Evolutionary conservation across 2,329 filamentous ascomycete genomes (phyloP).

Genomic region (Pseudogymnoascus sp.): DNA sequence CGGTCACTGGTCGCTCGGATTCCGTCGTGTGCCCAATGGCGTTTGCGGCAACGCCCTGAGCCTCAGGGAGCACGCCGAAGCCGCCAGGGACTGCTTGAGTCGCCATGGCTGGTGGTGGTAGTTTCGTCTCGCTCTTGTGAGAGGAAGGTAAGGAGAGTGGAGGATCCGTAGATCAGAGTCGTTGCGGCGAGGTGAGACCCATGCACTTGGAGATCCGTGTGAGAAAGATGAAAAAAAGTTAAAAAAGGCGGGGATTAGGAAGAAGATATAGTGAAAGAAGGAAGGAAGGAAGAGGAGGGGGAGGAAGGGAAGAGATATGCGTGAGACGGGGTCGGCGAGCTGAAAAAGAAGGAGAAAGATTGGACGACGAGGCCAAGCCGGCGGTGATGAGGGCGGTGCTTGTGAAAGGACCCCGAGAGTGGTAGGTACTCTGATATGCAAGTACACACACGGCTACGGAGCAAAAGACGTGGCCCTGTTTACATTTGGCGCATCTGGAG

Average conservation of each 20-base stretch:
- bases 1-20: neutral
- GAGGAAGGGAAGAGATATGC: neutral
- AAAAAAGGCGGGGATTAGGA: neutral
- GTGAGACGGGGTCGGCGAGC: conserved; percentile 6
- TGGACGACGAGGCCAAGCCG: conserved; percentile 2
- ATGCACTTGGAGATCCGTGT: neutral
- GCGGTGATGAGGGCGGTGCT: neutral
- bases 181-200: neutral
- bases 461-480: neutral
- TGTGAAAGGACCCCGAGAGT: neutral
- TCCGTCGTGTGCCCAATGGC: neutral
- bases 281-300: neutral
- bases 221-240: neutral
- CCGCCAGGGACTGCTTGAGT: neutral
- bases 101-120: conserved; percentile 4
- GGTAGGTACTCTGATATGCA: neutral
- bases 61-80: conserved; percentile 2
- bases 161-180: conserved; percentile 6
- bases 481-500: neutral
- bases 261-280: neutral
- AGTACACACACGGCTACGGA: neutral
- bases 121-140: neutral
- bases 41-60: neutral
- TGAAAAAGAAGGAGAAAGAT: conserved; percentile 8
- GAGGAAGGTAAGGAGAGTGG: conserved; percentile 5